Conservation (phyloP, 179 eudicot genomes). For the Patellifolia procumbens region DNA sequence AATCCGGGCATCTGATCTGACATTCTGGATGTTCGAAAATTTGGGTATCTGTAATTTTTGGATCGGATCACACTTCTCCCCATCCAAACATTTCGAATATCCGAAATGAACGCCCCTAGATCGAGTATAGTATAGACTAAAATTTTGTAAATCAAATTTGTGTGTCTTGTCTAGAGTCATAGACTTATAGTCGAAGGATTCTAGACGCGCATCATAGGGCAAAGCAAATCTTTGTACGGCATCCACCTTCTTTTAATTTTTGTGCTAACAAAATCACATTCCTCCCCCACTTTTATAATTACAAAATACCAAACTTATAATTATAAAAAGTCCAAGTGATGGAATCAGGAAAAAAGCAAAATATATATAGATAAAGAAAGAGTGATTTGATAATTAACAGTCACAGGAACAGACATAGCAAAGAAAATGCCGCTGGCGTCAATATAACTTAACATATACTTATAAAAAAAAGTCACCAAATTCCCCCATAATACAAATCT, state of each 20-base stretch:
- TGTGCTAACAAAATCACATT: neutral
- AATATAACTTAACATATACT: constrained; percentile 1
- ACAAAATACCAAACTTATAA: neutral
- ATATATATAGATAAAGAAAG: neutral
- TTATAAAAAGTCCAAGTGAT: neutral
- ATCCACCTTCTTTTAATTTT: neutral
- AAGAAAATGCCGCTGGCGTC: neutral
- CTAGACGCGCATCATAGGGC: neutral
- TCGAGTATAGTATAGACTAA: no score
- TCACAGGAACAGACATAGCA: neutral
- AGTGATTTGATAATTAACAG: no score
- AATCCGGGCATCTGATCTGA: no score
- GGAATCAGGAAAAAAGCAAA: neutral
- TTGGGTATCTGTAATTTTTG: no score
- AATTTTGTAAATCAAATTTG: no score
- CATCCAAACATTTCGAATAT: no score
- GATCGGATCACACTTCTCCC: no score
- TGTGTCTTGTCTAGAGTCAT: no score
- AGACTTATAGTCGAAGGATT: neutral
- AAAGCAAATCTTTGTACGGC: neutral
- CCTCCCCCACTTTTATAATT: neutral
- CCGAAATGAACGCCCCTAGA: no score
- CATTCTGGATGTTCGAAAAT: no score
- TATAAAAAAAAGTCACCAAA: constrained; percentile 30
- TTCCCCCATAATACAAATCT: no score